Base-by-base conservation (phyloP, 352 stramenopile species). In the Phytophthora fragariae region DNA sequence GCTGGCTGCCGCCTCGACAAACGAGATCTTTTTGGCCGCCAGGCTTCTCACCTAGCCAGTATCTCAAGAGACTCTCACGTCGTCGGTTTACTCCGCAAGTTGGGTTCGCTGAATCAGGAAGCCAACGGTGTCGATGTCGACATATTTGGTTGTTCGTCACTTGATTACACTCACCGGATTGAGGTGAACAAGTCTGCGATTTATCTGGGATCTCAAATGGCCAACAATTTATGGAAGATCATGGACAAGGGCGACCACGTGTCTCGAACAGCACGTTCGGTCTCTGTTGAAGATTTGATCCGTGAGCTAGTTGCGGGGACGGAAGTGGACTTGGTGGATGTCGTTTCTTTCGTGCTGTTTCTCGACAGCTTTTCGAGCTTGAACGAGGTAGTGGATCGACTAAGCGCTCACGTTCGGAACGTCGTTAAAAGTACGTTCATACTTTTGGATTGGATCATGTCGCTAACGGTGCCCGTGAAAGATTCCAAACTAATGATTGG, bases 331-430 rank as follows among this genome's bases (percentile, higher is more conserved):
- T 82, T 92, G 12, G 80, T 85, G 5, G 88, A 95, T 37, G 60
- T 92, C 1, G 69, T 92, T 46, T 72, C 86, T 2, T 95, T 95
- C 52, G 77, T 90, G 24, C 61, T 95, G 52, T 93, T 92, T 57
- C 41, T 93, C 19, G 86, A 92, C 33, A 86, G 69, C 19, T 93
- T 93, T 60, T 84, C 86, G 53, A 90, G 72, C 56, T 39, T 93
- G 24, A 85, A 89, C 27, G 78, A 89, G 68, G 74, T 95, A 44
- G 57, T 91, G 27, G 79, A 88, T 57, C 76, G 78, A 9, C 55
- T 93, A n/a, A 84, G 72, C 29, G 72, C 83, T 21, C 75, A 83
- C 46, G 68, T 86, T 27, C 81, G 81, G 54, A 83, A 81, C 49
- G 73, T 72, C 6, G 72, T 75, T 8, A 78, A 87, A 79, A 77